These are phyloP conservation scores for Hypoxylon trugodes DNA, from an alignment of 495 filamentous ascomycete genomes.

Conservation along the genomic window DNA sequence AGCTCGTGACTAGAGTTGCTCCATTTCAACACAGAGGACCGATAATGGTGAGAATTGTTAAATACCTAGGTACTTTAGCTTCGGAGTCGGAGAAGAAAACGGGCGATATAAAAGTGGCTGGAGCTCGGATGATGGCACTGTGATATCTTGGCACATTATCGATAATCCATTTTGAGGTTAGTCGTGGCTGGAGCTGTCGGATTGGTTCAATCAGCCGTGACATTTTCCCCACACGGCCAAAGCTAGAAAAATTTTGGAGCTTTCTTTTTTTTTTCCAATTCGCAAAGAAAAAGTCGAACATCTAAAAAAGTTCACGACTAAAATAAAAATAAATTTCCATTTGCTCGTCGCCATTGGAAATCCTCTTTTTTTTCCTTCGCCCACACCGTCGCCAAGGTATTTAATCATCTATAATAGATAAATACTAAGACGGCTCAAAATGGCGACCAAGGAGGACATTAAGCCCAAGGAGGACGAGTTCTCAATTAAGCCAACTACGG, in stretches of 20 bases:
- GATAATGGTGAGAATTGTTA: too few relatives aligned
- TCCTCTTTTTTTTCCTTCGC: conserved; percentile 12
- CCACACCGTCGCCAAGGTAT: conserved; percentile 29
- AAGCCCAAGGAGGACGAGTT: conserved; percentile 76
- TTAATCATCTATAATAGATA: conserved; percentile 10
- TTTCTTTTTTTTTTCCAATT: conserved; percentile 37
- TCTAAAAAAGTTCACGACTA: too few relatives aligned
- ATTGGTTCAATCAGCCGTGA: conserved; percentile 22
- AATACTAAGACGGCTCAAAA: conserved; percentile 46
- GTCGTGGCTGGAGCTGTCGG: conserved; percentile 16
- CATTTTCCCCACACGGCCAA: conserved; percentile 27
- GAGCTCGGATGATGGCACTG: neutral
- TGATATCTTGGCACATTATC: neutral
- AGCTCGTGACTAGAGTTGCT: too few relatives aligned
- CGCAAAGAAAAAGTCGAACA: conserved; percentile 20
- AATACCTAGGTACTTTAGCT: too few relatives aligned
- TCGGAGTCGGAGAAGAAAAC: neutral
- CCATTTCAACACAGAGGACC: too few relatives aligned
- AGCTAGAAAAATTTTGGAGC: conserved; percentile 46
- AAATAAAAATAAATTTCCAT: too few relatives aligned
- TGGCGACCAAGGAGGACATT: conserved; percentile 67
- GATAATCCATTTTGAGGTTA: conserved; percentile 21
- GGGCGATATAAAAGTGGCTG: neutral
- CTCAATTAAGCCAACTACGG: conserved; percentile 85
- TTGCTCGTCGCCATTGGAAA: conserved; percentile 33